Evolutionary conservation across 2,329 filamentous ascomycete genomes (phyloP).

Genomic region (Fusarium sp.): DNA sequence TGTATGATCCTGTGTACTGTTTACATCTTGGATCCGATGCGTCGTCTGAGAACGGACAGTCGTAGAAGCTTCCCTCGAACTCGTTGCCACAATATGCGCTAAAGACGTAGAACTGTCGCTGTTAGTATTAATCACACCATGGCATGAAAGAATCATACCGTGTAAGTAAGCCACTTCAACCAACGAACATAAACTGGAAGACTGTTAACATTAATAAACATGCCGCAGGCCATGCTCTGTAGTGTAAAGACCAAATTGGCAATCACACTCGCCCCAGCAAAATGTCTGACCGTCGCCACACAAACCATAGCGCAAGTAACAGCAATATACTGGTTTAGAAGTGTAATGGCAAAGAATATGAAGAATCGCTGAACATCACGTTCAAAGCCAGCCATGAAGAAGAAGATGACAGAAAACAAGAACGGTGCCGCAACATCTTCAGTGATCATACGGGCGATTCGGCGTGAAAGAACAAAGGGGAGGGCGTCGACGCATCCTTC

Average conservation of each 20-base stretch:
- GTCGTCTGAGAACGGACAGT: constrained; percentile 75
- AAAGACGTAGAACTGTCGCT: constrained; percentile 73
- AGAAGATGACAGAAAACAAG: constrained; percentile 77
- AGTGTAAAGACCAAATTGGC: constrained; percentile 79
- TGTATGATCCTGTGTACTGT: constrained; percentile 76
- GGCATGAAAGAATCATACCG: constrained; percentile 53
- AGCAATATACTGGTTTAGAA: constrained; percentile 79
- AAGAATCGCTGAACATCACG: constrained; percentile 74
- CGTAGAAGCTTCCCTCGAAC: constrained; percentile 78
- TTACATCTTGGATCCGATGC: constrained; percentile 72
- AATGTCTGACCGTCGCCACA: constrained; percentile 73
- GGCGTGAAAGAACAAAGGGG: constrained; percentile 76
- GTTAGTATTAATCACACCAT: constrained; percentile 23
- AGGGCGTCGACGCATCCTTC: constrained; percentile 78
- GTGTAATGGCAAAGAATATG: constrained; percentile 75
- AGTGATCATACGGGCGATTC: constrained; percentile 74
- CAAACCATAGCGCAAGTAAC: constrained; percentile 78
- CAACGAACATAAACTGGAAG: constrained; percentile 84
- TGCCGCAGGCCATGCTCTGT: constrained; percentile 80
- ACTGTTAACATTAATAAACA: constrained; percentile 78
- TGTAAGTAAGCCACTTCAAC: constrained; percentile 76
- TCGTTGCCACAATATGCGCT: constrained; percentile 79
- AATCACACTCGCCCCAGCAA: constrained; percentile 77
- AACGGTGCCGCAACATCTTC: constrained; percentile 81
- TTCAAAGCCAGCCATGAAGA: constrained; percentile 83